Base-by-base conservation (phyloP, 1,284 basidiomycete genomes). In the Naganishia cerealis region DNA sequence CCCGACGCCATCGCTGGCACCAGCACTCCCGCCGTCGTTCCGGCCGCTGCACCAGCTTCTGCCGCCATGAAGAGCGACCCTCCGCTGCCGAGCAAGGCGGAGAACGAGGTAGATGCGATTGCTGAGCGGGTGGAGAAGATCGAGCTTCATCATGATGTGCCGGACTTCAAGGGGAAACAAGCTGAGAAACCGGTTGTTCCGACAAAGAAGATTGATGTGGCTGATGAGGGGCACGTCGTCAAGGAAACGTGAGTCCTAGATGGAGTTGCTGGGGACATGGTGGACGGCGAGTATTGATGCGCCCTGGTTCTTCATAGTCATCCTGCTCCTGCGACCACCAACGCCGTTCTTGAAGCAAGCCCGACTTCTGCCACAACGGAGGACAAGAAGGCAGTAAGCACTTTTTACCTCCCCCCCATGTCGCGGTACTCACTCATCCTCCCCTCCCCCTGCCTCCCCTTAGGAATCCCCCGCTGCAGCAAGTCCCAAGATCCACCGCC, bases 401-500 rank as follows among this genome's bases (percentile, higher is more conserved):
- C 43, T 33, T 12, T 42, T 12, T 42, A 1, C 8, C 24, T 48
- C 24, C 5, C 9, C 2, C 4, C 16, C 40, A 24, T 3, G 7
- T 24, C 5, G 8, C 50, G 36, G 24, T 29, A 4, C 0, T 13
- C 42, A n/a, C n/a, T 10, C 39, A 24, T 26, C 36, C 15, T 4
- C 0, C 33, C 29, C 10, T 38, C 18, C 10, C 46, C 16, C 13
- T 21, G n/a, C n/a, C 4, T 29, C 10, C 24, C 24, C 16, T 1
- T 48, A 53, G 56, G 59, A 42, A n/a, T 42, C 55, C 13, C 26
- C 46, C 16, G 26, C 62, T 24, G 5, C 52, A 12, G 36, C 61
- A 52, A 55, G 48, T 46, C 62, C 67, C 29, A 69, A 66, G 62
- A 59, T 65, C 43, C 63, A 69, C 36, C 53, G 67, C 29, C 55